phyloP scores from a whole-genome alignment of 768 basidiomycete genomes.

The Leucogyrophana mollusca region DNA sequence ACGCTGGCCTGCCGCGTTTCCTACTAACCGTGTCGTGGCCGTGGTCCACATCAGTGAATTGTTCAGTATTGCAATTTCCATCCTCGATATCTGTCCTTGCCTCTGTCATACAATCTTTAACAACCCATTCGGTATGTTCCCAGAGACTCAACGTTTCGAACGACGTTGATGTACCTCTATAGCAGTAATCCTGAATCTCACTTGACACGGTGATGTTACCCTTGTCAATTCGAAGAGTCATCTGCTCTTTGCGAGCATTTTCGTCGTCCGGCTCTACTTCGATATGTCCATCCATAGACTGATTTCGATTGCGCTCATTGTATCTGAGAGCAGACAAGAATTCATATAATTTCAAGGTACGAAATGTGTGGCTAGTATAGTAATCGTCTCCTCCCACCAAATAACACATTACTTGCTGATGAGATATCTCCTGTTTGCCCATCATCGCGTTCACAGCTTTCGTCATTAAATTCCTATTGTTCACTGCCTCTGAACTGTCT shows the following conservation, averaged over 20 bases:
- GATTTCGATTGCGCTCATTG: background rate
- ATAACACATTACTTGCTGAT: conserved; percentile 25
- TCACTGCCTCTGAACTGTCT: background rate
- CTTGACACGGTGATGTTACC: background rate
- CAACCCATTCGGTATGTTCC: conserved; percentile 1
- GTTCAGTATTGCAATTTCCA: too few species aligned
- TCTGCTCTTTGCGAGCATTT: background rate
- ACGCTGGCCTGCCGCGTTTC: too few species aligned
- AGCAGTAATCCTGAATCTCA: conserved; percentile 3
- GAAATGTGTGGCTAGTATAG: background rate
- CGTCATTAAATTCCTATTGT: background rate
- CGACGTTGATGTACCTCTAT: background rate
- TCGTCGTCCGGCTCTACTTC: background rate
- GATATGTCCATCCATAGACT: background rate
- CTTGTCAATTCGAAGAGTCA: background rate
- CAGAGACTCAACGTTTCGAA: background rate
- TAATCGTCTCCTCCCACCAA: conserved; percentile 18
- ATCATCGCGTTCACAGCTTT: conserved; percentile 17
- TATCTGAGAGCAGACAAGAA: background rate
- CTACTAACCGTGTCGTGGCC: too few species aligned
- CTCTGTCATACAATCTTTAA: too few species aligned
- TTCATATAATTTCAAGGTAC: background rate
- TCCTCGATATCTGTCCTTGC: too few species aligned
- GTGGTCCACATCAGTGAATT: too few species aligned
- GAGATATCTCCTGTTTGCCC: conserved; percentile 21